A percentile compares a stretch with the other conserved stretches of the same genome.
These are phyloP conservation scores for Petunia hybrid DNA, from an alignment of 305 asterid genomes.

Conservation along the genomic window DNA sequence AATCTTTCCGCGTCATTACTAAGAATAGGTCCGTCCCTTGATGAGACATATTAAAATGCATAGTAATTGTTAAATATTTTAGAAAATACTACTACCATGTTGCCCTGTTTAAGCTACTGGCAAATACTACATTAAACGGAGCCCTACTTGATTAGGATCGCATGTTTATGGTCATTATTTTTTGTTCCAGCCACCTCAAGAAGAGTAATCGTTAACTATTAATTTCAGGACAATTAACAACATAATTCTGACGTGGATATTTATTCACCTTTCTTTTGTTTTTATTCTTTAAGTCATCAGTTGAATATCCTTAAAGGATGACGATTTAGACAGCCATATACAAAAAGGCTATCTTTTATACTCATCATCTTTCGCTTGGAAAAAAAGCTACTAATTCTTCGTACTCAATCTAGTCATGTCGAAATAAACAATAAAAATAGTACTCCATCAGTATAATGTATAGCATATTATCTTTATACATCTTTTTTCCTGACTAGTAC, in stretches of 20 bases:
- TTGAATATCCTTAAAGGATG: not conserved
- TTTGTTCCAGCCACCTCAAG: too few species aligned
- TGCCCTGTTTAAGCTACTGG: too few species aligned
- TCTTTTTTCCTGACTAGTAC: too few species aligned
- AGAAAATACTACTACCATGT: too few species aligned
- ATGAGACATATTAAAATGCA: too few species aligned
- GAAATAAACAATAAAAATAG: not conserved
- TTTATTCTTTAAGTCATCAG: not conserved
- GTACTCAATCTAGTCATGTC: not conserved
- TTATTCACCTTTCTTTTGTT: not conserved
- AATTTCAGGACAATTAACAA: not conserved
- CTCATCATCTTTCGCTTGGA: not conserved
- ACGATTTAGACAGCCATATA: conserved; percentile 2
- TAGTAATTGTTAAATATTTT: too few species aligned
- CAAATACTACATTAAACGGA: too few species aligned
- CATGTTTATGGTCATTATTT: not conserved
- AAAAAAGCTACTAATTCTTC: not conserved
- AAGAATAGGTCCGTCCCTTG: too few species aligned
- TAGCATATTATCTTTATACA: not conserved
- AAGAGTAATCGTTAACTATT: too few species aligned
- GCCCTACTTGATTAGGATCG: not conserved
- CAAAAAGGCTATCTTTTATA: not conserved
- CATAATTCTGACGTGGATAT: not conserved
- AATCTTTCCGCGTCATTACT: too few species aligned
- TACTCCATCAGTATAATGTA: not conserved